phyloP scores from a whole-genome alignment of 2,329 filamentous ascomycete genomes.

The Alternaria sp. region DNA sequence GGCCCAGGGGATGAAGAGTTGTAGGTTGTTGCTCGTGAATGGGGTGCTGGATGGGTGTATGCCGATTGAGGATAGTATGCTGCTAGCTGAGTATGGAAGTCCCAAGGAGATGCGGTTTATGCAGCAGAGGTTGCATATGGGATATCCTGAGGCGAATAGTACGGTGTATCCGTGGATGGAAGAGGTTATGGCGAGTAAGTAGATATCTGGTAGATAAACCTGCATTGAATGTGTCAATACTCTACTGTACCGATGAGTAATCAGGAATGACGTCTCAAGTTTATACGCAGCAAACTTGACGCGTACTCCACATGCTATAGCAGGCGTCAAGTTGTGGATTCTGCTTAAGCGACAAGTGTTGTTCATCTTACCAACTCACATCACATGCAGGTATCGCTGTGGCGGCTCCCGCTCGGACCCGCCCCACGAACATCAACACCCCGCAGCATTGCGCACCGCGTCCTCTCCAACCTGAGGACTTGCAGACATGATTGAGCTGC shows the following conservation, averaged over 20 bases:
- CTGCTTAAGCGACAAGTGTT: no score
- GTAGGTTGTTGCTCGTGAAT: constrained; percentile 63
- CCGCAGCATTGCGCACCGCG: not conserved
- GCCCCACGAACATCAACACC: not conserved
- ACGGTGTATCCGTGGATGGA: constrained; percentile 45
- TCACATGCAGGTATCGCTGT: not conserved
- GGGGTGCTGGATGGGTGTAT: constrained; percentile 67
- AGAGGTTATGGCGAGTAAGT: constrained; percentile 28
- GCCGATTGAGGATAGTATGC: constrained; percentile 65
- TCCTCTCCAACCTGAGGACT: not conserved
- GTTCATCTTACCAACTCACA: no score
- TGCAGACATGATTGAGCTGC: not conserved
- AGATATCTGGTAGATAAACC: no score
- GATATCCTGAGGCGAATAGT: constrained; percentile 47
- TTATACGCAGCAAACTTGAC: no score
- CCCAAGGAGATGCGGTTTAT: constrained; percentile 62
- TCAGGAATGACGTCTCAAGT: no score
- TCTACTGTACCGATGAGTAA: no score
- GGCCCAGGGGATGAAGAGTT: constrained; percentile 51
- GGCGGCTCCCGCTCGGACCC: not conserved
- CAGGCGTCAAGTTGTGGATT: no score
- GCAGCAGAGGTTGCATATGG: constrained; percentile 57
- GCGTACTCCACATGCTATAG: no score
- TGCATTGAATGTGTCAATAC: no score
- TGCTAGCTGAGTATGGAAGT: constrained; percentile 60